A percentile compares a stretch with the other conserved stretches of the same genome.
phyloP scores from a whole-genome alignment of 305 asterid species.

The Fraxinus baroniana region DNA sequence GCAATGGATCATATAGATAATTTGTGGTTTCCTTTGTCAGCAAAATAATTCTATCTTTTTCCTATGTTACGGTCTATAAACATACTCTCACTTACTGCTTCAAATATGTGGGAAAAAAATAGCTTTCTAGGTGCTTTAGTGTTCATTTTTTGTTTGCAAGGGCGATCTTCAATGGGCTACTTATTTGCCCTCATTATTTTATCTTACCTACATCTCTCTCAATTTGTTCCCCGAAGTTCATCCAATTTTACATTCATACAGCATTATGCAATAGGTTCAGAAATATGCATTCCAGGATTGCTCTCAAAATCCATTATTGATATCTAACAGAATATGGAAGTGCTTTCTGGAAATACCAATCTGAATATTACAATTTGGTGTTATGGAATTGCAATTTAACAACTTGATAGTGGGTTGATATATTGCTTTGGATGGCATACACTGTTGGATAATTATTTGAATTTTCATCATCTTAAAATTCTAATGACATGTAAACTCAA shows the following conservation, averaged over 20 bases:
- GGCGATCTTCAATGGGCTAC: not conserved
- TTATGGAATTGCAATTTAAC: not conserved
- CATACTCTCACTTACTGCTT: not conserved
- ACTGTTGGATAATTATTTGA: not conserved
- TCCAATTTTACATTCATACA: not conserved
- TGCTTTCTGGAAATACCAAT: not conserved
- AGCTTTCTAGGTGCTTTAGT: not conserved
- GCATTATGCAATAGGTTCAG: not conserved
- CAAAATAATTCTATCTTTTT: not conserved
- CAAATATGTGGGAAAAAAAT: not conserved
- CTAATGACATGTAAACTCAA: not conserved
- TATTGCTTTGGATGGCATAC: not conserved
- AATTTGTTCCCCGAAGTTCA: not conserved
- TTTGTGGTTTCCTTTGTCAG: not conserved
- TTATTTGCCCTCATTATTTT: not conserved
- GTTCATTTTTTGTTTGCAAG: not conserved
- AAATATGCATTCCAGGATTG: not conserved
- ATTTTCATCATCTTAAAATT: not conserved
- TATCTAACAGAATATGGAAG: not conserved
- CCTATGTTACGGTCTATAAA: not conserved
- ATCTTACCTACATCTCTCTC: not conserved
- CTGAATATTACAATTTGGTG: not conserved
- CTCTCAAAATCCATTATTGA: not conserved
- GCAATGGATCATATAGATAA: not conserved
- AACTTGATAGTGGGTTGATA: not conserved